phyloP scores from a whole-genome alignment of 2,329 filamentous ascomycete species.

The Hypoxylon sp. region DNA sequence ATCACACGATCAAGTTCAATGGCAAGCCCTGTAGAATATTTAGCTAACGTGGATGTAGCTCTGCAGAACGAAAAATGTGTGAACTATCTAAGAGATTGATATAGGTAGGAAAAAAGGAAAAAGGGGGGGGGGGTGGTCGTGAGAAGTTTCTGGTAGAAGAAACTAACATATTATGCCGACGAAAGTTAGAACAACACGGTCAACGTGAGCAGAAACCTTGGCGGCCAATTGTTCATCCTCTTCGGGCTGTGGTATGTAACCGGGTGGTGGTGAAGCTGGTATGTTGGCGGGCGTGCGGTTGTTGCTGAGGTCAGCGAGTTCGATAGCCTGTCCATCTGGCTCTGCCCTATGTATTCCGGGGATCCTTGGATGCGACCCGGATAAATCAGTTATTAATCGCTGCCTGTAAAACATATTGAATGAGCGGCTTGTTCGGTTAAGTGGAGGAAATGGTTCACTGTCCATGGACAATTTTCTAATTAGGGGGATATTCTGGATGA shows the following conservation, averaged over 20 bases:
- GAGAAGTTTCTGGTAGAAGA: neutral
- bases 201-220: neutral
- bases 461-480: neutral
- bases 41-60: neutral
- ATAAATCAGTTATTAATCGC: neutral
- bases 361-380: neutral
- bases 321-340: conserved; percentile 9
- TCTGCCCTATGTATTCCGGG: neutral
- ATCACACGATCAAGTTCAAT: conserved; percentile 20
- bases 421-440: neutral
- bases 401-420: neutral
- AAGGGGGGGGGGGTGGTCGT: too few relatives aligned
- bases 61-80: neutral
- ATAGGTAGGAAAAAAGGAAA: neutral
- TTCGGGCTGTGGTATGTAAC: neutral
- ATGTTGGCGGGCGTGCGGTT: neutral
- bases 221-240: neutral
- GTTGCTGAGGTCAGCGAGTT: conserved; percentile 3
- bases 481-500: neutral
- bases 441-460: neutral
- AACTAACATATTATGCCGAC: conserved; percentile 2
- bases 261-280: neutral
- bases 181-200: neutral
- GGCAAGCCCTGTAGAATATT: neutral
- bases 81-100: neutral